These are phyloP conservation scores for Escovopsis sp. DNA, from an alignment of 2,329 filamentous ascomycete genomes.

Conservation along the genomic window DNA sequence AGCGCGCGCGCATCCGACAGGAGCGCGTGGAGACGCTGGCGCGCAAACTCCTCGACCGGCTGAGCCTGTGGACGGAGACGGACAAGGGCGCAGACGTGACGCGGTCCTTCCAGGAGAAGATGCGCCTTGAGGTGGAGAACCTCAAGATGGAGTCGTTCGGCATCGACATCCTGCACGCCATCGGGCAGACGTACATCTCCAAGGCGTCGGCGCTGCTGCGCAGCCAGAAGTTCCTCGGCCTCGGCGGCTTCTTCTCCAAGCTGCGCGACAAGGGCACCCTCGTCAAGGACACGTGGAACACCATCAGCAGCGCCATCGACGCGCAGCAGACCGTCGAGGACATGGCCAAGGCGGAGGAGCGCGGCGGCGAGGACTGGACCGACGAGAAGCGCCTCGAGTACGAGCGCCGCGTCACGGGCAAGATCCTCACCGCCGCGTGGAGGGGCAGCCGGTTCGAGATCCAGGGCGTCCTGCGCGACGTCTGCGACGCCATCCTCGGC, in stretches of 20 bases:
- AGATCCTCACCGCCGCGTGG: slow-evolving; percentile 96
- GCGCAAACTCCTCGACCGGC: slow-evolving; percentile 73
- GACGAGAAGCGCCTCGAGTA: slow-evolving; percentile 95
- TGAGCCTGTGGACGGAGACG: slow-evolving; percentile 94
- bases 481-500: slow-evolving; percentile 77
- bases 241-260: slow-evolving; percentile 84
- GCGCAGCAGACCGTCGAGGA: slow-evolving; percentile 98
- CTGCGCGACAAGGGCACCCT: slow-evolving; percentile 94
- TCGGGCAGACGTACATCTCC: slow-evolving; percentile 76
- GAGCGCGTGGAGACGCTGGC: slow-evolving; percentile 77
- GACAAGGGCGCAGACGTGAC: slow-evolving; percentile 81
- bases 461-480: slow-evolving; percentile 84
- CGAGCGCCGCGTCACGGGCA: slow-evolving; percentile 88
- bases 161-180: slow-evolving; percentile 87
- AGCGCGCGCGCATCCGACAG: slow-evolving; percentile 69
- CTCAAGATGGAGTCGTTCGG: slow-evolving; percentile 99
- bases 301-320: slow-evolving; percentile 88
- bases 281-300: slow-evolving; percentile 97
- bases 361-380: slow-evolving; percentile 93
- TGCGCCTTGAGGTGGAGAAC: slow-evolving; percentile 85
- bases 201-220: slow-evolving; percentile 83
- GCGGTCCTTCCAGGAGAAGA: slow-evolving; percentile 83
- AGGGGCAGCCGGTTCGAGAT: slow-evolving; percentile 95
- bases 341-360: slow-evolving; percentile 92
- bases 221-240: slow-evolving; percentile 91